Percentiles rank a stretch among this genome's conserved stretches.
Evolutionary conservation across 805 yeast genomes (phyloP).

Genomic region (Teunomyces lycoperdinae): DNA sequence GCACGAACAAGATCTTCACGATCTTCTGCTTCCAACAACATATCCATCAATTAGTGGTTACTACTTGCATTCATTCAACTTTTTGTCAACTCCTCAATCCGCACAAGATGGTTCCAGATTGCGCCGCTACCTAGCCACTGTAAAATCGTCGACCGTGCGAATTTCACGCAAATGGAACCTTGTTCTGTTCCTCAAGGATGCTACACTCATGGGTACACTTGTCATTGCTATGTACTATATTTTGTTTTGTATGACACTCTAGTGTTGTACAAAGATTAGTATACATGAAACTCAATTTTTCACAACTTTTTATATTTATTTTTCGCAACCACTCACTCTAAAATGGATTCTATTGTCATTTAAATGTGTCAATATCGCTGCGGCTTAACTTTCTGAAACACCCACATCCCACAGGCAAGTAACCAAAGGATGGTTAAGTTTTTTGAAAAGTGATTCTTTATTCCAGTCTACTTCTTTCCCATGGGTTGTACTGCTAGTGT

Average conservation of each 20-base stretch:
- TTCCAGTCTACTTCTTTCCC: neutral
- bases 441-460: too few species aligned
- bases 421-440: neutral
- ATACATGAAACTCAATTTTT: too few species aligned
- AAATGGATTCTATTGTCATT: neutral
- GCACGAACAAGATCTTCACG: constrained; percentile 26
- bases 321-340: neutral
- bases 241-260: constrained; percentile 21
- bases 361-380: constrained; percentile 15
- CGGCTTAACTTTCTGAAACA: constrained; percentile 12
- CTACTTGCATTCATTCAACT: constrained; percentile 9
- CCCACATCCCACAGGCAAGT: neutral
- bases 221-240: constrained; percentile 20
- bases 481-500: constrained; percentile 77
- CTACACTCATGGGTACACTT: constrained; percentile 14
- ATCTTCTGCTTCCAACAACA: neutral
- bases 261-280: neutral
- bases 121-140: constrained; percentile 1
- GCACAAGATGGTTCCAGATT: constrained; percentile 3
- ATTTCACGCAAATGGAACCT: constrained; percentile 20
- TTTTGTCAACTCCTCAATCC: neutral
- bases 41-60: constrained; percentile 3
- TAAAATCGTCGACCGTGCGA: neutral
- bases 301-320: neutral
- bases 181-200: constrained; percentile 17